These are phyloP conservation scores for Pythium sp. DNA, from an alignment of 352 stramenopile species.

Conservation along the genomic window DNA sequence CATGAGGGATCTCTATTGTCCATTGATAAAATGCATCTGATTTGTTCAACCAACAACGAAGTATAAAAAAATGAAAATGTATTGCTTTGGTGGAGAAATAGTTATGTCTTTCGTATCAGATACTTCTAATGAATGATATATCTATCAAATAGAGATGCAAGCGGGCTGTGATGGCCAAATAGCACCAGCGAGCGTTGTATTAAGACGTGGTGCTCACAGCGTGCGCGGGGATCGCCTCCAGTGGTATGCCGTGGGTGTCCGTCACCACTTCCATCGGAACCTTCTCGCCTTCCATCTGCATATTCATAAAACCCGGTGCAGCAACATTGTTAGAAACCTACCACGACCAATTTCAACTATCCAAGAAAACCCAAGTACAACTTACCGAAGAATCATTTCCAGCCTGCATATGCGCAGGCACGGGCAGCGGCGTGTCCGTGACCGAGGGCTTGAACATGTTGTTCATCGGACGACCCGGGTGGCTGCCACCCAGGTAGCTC, in stretches of 20 bases:
- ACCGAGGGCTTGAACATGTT: slow-evolving; percentile 65
- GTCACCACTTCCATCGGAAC: not conserved
- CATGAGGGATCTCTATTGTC: not conserved
- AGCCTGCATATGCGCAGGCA: slow-evolving; percentile 12
- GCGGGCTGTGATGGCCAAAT: not conserved
- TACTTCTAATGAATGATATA: not conserved
- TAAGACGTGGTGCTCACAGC: not conserved
- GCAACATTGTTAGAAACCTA: not conserved
- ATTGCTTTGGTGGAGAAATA: not conserved
- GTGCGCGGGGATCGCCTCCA: slow-evolving; percentile 1
- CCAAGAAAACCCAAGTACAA: not conserved
- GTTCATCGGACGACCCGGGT: slow-evolving; percentile 57
- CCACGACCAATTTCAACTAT: not conserved
- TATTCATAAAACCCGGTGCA: not conserved
- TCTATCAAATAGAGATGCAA: slow-evolving; percentile 2
- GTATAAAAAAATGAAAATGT: not conserved
- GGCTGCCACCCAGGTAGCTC: slow-evolving; percentile 51
- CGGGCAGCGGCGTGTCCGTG: slow-evolving; percentile 51
- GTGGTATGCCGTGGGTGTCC: not conserved
- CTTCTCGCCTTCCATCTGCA: slow-evolving; percentile 11
- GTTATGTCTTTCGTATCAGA: not conserved
- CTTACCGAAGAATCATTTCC: not conserved
- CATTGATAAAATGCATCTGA: not conserved
- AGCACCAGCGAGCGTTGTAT: not conserved
- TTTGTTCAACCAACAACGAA: not conserved